Evolutionary conservation across 441 rosid genomes (phyloP), one percentile per base, ranked within the genome.

Genomic region (Aleurites moluccanus): DNA sequence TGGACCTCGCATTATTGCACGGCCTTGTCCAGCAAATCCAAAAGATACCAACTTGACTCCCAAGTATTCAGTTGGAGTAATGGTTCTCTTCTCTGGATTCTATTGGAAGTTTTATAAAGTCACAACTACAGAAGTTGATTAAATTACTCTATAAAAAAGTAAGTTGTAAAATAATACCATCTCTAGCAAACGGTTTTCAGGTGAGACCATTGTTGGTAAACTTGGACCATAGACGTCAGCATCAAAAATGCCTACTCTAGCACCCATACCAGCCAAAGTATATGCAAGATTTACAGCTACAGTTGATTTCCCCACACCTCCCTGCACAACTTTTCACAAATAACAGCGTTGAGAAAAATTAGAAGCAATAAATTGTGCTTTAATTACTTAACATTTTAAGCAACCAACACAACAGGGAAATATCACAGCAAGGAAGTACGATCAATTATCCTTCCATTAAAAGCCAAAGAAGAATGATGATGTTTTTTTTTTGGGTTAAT

Each of bases 141-240:
- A 79, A 33, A 67, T 49, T 40, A 59, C 52, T 74, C 38, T 40
- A 40, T 23, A 25, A 82, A 80, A 61, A 72, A 65, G 42, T 18
- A 11, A 72, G 76, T 67, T 57, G 56, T 42, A 64, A 79, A 69
- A 61, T 67, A 65, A 53, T 85, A 95, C 99, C 99, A 91, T 91
- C 85, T 91, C 98, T 20, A 95, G 84, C 73, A 86, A 78, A 73
- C 90, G 86, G 79, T 85, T 91, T 85, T 87, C 97, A 15, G 99
- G 99, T 81, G 94, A 86, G 69, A 95, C 99, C 98, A 95, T 92
- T 21, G 99, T 95, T 65, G 98, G 99, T 74, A 95, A 81, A 86
- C 99, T 95, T 40, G 99, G 99, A 75, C 99, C 99, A 76, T 95
- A 92, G 74, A 92, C 94, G 84, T 95, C 99, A 70, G 97, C 99